A percentile compares a stretch with the other conserved stretches of the same genome.
Evolutionary conservation across 768 basidiomycete genomes (phyloP).

Genomic region (Tephrocybe sp.): DNA sequence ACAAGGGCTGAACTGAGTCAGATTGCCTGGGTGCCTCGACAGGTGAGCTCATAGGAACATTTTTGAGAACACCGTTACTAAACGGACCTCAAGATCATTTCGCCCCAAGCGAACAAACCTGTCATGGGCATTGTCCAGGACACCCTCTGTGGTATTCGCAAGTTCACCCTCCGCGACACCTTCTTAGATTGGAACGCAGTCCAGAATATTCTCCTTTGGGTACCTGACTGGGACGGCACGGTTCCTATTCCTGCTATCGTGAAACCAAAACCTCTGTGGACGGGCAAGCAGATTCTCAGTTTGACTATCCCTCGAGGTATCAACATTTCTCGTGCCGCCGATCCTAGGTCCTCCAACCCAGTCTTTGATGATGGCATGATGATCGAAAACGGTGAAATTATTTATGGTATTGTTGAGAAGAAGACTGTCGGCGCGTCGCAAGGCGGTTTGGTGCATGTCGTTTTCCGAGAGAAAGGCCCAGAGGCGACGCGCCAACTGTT

Average conservation of each 20-base stretch:
- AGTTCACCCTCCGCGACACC: conserved; percentile 92
- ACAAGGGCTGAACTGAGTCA: conserved; percentile 97
- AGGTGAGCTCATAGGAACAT: conserved; percentile 45
- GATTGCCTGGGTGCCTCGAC: conserved; percentile 97
- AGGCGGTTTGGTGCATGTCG: conserved; percentile 93
- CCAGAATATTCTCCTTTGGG: conserved; percentile 97
- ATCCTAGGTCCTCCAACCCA: conserved; percentile 76
- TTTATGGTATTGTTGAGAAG: conserved; percentile 96
- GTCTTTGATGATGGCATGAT: conserved; percentile 92
- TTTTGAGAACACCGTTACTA: background rate
- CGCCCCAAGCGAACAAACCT: conserved; percentile 98
- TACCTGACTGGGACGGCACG: conserved; percentile 94
- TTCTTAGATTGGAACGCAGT: conserved; percentile 96
- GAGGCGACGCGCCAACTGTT: conserved; percentile 88
- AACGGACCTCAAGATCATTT: conserved; percentile 72
- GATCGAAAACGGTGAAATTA: conserved; percentile 94
- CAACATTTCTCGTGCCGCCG: conserved; percentile 82
- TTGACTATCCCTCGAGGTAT: conserved; percentile 93
- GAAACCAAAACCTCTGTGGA: conserved; percentile 97
- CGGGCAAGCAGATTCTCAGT: conserved; percentile 93
- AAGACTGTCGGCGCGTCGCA: conserved; percentile 97
- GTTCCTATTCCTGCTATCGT: conserved; percentile 92
- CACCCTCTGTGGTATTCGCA: conserved; percentile 94
- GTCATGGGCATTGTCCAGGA: conserved; percentile 99
- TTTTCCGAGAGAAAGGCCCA: conserved; percentile 96